A percentile compares a stretch with the other conserved stretches of the same genome.
Evolutionary conservation across 371 early-diverging fungal genomes (phyloP).

Genomic region (Mortierella sp.): DNA sequence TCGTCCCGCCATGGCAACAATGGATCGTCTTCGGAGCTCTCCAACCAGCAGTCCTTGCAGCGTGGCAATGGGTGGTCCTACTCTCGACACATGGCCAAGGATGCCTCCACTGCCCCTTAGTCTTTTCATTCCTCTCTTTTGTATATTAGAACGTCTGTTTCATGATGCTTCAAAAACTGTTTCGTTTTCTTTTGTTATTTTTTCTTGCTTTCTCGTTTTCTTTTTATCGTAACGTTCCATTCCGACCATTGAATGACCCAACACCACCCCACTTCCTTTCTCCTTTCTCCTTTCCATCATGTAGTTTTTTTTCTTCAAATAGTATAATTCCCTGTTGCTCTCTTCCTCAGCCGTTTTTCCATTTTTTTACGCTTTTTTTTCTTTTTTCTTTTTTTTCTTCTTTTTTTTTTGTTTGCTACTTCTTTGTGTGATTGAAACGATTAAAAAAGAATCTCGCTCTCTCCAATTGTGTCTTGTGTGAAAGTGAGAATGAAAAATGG

Average conservation of each 20-base stretch:
- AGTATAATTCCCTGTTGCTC: not conserved
- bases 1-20: conserved; percentile 10
- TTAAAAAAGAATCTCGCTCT: not conserved
- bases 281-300: not conserved
- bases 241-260: not conserved
- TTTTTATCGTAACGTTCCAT: not conserved
- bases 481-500: too few species aligned
- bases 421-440: conserved; percentile 5
- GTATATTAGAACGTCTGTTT: conserved; percentile 23
- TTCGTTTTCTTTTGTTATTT: not conserved
- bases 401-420: not conserved
- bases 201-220: not conserved
- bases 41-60: conserved; percentile 11
- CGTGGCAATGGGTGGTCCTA: conserved; percentile 44
- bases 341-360: not conserved
- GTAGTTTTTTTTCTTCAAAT: not conserved
- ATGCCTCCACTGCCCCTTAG: conserved; percentile 25
- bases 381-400: not conserved
- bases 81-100: conserved; percentile 55
- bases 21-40: conserved; percentile 11
- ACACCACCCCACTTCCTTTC: not conserved
- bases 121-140: conserved; percentile 1
- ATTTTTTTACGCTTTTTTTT: not conserved
- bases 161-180: not conserved
- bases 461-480: not conserved